Evolutionary conservation across 495 filamentous ascomycete species (phyloP).

Genomic region (Beverwykella pulmonaria): DNA sequence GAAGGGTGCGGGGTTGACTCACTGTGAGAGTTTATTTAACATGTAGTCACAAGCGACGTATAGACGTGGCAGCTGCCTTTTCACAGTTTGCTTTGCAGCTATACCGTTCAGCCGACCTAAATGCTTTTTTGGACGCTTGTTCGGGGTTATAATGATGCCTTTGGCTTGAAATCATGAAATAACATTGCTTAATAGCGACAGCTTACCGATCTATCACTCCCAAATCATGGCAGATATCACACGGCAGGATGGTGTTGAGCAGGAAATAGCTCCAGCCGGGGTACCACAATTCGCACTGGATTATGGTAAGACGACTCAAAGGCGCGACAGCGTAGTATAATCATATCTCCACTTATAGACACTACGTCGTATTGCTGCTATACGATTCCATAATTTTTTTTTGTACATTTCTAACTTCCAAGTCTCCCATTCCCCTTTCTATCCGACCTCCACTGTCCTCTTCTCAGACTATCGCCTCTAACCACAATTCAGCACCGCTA

Average conservation of each 20-base stretch:
- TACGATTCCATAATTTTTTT: not conserved
- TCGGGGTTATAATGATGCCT: not conserved
- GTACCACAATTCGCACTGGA: constrained; percentile 32
- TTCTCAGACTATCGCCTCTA: not conserved
- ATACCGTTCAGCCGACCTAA: not conserved
- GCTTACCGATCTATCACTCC: not conserved
- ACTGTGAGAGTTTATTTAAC: not conserved
- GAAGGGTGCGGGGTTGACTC: too few relatives aligned
- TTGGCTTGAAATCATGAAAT: not conserved
- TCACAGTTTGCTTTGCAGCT: not conserved
- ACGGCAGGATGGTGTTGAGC: not conserved
- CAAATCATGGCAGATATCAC: constrained; percentile 2
- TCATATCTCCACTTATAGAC: too few relatives aligned
- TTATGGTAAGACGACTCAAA: constrained; percentile 20
- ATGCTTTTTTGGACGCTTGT: not conserved
- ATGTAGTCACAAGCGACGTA: not conserved
- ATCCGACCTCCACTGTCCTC: not conserved
- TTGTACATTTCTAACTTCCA: too few relatives aligned
- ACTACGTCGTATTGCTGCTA: too few relatives aligned
- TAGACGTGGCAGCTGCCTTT: not conserved
- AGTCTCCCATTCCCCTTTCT: not conserved
- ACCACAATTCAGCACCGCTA: constrained; percentile 36
- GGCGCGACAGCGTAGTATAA: too few relatives aligned
- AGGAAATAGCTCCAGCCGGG: constrained; percentile 4
- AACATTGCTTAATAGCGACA: not conserved